Base-by-base conservation (phyloP, 352 stramenopile species). In the Hyaloperonospora arabidopsidis region DNA sequence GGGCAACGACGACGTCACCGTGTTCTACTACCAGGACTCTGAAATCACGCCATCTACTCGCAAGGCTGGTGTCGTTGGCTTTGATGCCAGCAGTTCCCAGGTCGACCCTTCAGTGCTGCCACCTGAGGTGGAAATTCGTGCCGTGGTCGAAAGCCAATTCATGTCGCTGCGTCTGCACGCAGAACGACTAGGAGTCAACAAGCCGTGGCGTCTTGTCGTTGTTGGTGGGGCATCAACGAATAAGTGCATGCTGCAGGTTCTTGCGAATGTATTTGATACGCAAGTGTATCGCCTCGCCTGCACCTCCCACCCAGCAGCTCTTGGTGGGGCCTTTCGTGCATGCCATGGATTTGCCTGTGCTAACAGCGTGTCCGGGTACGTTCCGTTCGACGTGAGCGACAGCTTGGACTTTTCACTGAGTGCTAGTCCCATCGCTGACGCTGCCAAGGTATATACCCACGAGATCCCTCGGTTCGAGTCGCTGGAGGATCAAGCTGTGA, bases 111-210 rank as follows among this genome's bases (percentile, higher is more conserved):
- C 55, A 0, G 29, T 41, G 10, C 29, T 52, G 8, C 17, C 59
- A 11, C 35, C 62, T 14, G 68, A 67, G 45, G 57, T 68, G 8
- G 64, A 76, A 51, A 70, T 85, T 22, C 77, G 79, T 43, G 79
- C 75, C 13, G 72, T 87, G 11, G 69, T 87, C 28, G 76, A 89
- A 45, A 76, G 68, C 38, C 76, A 87, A 61, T 87, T 80, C 44
- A 44, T 89, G 5, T 66, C 75, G 19, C 57, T 89, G 58, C 63
- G 70, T 43, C 49, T 82, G 34, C 74, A 89, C 36, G 68, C 72
- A 0, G 66, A 85, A 54, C 56, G 50, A n/a, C 71, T 89, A 0
- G 76, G 78, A 5, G 65, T 86, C 38, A 70, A 52, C 38, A 68
- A 74, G 4, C 61, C 67, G 0, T 40, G 71, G 35, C 73, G 76